Evolutionary conservation across 116 monocot genomes (phyloP).

Genomic region (Cymodocea nodosa): DNA sequence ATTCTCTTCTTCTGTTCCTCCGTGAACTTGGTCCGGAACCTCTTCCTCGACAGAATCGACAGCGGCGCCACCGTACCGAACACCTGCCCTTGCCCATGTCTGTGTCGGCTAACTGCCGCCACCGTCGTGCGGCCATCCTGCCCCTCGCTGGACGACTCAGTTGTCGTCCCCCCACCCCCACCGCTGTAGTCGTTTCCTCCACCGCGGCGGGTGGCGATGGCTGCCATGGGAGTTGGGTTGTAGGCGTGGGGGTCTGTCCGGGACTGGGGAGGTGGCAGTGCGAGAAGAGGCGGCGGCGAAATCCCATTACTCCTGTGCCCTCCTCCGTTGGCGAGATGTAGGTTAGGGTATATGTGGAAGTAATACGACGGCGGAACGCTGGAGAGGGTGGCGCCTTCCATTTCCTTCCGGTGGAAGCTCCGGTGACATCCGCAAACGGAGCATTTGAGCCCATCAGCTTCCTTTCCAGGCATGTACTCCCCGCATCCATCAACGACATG

Average conservation of each 20-base stretch:
- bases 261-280: constrained; percentile 4
- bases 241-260: not conserved
- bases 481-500: constrained; percentile 55
- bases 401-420: constrained; percentile 60
- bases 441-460: constrained; percentile 35
- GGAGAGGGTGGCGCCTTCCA: constrained; percentile 4
- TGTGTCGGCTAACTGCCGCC: not conserved
- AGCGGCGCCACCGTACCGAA: not conserved
- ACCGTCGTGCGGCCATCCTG: constrained; percentile 3
- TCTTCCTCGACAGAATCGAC: constrained; percentile 9
- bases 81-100: not conserved
- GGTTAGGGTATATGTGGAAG: not conserved
- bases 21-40: constrained; percentile 26
- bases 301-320: not conserved
- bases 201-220: not conserved
- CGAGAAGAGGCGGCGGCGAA: constrained; percentile 3
- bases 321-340: not conserved
- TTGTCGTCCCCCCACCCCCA: constrained; percentile 12
- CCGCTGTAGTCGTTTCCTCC: not conserved
- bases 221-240: not conserved
- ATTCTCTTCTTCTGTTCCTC: constrained; percentile 27
- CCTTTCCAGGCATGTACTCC: constrained; percentile 47
- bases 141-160: constrained; percentile 18
- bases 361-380: not conserved
- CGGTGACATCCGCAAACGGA: constrained; percentile 88